phyloP scores from a whole-genome alignment of 2,329 filamentous ascomycete genomes.

The Fusarium sp. region DNA sequence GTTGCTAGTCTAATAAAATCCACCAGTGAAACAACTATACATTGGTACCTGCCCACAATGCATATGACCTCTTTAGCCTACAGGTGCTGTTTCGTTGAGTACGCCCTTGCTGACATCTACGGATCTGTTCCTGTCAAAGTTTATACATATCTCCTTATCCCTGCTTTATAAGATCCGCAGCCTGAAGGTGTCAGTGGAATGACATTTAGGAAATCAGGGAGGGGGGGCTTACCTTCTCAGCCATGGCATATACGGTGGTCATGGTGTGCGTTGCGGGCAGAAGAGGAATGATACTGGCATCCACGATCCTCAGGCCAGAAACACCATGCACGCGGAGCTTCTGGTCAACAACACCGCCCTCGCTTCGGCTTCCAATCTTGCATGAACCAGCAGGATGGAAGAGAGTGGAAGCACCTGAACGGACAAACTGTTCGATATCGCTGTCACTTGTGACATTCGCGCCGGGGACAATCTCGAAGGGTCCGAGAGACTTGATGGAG shows the following conservation, averaged over 20 bases:
- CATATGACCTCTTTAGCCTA: not conserved
- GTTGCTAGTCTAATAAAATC: not conserved
- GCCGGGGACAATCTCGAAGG: slow-evolving; percentile 29
- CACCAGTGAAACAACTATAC: not conserved
- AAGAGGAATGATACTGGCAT: slow-evolving; percentile 48
- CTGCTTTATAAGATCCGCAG: slow-evolving; percentile 32
- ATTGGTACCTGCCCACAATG: not conserved
- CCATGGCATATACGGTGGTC: slow-evolving; percentile 47
- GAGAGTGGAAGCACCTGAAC: slow-evolving; percentile 21
- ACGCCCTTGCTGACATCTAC: fast-evolving
- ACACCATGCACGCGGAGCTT: slow-evolving; percentile 44
- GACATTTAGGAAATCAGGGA: fast-evolving
- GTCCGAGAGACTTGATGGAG: slow-evolving; percentile 12
- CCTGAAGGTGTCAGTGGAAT: not conserved
- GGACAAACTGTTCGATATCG: slow-evolving; percentile 33
- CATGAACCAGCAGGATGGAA: slow-evolving; percentile 39
- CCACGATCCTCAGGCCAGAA: slow-evolving; percentile 52
- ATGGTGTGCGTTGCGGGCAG: slow-evolving; percentile 44
- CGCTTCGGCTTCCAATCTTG: slow-evolving; percentile 55
- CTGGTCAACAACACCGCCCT: slow-evolving; percentile 53
- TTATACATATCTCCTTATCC: not conserved
- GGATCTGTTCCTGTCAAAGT: not conserved
- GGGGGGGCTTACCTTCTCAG: slow-evolving; percentile 41
- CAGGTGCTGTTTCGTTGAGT: fast-evolving
- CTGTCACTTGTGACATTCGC: slow-evolving; percentile 21